phyloP scores from a whole-genome alignment of 805 yeast genomes.

The Wickerhamomyces alni region DNA sequence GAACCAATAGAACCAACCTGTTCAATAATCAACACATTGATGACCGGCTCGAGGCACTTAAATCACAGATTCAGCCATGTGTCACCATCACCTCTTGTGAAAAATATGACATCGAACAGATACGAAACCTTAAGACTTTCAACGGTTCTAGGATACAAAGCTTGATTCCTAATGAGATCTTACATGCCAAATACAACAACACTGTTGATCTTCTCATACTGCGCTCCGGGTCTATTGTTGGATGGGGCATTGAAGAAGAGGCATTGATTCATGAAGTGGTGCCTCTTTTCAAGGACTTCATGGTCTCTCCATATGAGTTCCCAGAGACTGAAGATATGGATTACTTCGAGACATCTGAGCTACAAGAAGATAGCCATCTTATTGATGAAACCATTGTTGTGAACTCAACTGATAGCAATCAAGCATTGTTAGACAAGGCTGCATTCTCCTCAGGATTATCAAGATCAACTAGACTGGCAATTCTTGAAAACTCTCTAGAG shows the following conservation, averaged over 20 bases:
- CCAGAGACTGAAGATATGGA: conserved; percentile 87
- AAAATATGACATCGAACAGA: conserved; percentile 50
- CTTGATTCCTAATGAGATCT: conserved; percentile 64
- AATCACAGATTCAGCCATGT: conserved; percentile 36
- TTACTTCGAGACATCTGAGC: conserved; percentile 42
- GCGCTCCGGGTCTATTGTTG: conserved; percentile 73
- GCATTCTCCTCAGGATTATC: conserved; percentile 88
- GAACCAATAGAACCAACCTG: conserved; percentile 3
- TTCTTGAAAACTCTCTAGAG: conserved; percentile 70
- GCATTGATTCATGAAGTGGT: conserved; percentile 39
- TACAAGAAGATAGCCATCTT: conserved; percentile 36
- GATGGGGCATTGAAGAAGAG: conserved; percentile 73
- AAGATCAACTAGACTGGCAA: conserved; percentile 78
- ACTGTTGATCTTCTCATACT: conserved; percentile 58
- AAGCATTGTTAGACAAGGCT: conserved; percentile 64
- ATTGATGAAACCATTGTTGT: conserved; percentile 68
- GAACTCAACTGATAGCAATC: conserved; percentile 40
- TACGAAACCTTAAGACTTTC: conserved; percentile 27
- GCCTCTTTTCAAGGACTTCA: conserved; percentile 47
- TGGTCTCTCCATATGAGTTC: conserved; percentile 37
- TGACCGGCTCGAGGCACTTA: neutral
- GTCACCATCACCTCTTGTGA: conserved; percentile 74
- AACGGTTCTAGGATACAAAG: conserved; percentile 27
- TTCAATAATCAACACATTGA: neutral
- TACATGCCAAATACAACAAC: conserved; percentile 41